phyloP scores from a whole-genome alignment of 2,329 filamentous ascomycete genomes.

The Colletotrichum limetticola region DNA sequence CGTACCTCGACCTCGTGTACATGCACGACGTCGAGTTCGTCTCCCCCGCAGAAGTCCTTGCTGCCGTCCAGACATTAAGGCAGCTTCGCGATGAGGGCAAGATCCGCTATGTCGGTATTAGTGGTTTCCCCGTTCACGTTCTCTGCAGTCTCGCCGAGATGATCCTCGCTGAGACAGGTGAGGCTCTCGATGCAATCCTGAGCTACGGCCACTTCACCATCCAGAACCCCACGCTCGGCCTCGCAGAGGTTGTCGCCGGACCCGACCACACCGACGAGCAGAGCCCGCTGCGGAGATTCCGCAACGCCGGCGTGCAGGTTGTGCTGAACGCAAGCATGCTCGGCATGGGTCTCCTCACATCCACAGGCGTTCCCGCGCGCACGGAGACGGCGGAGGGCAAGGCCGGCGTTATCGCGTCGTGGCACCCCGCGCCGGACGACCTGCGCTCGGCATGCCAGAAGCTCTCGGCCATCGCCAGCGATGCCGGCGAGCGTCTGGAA shows the following conservation, averaged over 20 bases:
- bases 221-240: slow-evolving; percentile 54
- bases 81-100: slow-evolving; percentile 78
- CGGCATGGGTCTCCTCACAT: slow-evolving; percentile 88
- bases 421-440: slow-evolving; percentile 83
- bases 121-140: slow-evolving; percentile 83
- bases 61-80: slow-evolving; percentile 77
- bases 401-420: slow-evolving; percentile 80
- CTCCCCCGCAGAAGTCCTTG: slow-evolving; percentile 70
- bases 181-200: slow-evolving; percentile 23
- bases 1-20: slow-evolving; percentile 82
- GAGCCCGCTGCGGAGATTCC: slow-evolving; percentile 75
- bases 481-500: slow-evolving; percentile 78
- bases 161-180: slow-evolving; percentile 22
- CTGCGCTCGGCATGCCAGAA: slow-evolving; percentile 73
- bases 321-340: slow-evolving; percentile 90
- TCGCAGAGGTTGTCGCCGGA: slow-evolving; percentile 86
- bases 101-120: slow-evolving; percentile 88
- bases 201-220: slow-evolving; percentile 33
- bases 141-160: slow-evolving; percentile 76
- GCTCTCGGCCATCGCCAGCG: slow-evolving; percentile 72
- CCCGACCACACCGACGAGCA: slow-evolving; percentile 93
- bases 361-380: slow-evolving; percentile 68
- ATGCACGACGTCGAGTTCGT: slow-evolving; percentile 87
- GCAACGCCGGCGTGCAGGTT: slow-evolving; percentile 79
- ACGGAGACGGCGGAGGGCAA: slow-evolving; percentile 52